Conservation (phyloP, 2,329 filamentous ascomycete species). For the Ophiostoma perfectum region DNA sequence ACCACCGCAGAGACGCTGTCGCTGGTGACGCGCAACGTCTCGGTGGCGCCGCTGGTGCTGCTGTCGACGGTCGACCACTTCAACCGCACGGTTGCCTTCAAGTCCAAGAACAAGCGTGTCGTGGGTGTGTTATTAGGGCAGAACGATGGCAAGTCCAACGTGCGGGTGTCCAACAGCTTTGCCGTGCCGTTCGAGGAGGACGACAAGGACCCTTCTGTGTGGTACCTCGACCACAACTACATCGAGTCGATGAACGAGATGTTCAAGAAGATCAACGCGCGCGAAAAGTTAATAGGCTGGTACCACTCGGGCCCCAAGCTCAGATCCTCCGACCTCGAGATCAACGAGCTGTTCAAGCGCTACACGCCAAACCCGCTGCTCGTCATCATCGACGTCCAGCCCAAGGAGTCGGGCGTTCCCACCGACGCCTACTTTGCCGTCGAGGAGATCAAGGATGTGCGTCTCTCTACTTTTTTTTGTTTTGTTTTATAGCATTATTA, state of each 20-base stretch:
- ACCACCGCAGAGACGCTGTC: conserved; percentile 95
- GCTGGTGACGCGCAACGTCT: conserved; percentile 89
- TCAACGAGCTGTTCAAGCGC: conserved; percentile 99
- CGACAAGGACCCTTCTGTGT: conserved; percentile 96
- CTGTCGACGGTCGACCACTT: conserved; percentile 98
- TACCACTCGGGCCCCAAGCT: conserved; percentile 98
- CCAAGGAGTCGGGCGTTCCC: conserved; percentile 93
- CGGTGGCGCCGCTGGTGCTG: conserved; percentile 93
- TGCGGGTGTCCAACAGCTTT: conserved; percentile 98
- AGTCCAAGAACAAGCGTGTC: conserved; percentile 75
- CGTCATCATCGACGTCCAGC: conserved; percentile 97
- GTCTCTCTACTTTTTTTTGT: background rate
- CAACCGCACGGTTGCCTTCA: conserved; percentile 84
- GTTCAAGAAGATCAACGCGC: conserved; percentile 99
- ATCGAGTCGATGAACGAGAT: conserved; percentile 99
- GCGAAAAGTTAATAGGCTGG: conserved; percentile 99
- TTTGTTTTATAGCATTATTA: too few relatives aligned
- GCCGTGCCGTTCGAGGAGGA: conserved; percentile 98
- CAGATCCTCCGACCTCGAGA: conserved; percentile 91
- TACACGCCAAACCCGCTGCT: conserved; percentile 95
- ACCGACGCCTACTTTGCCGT: conserved; percentile 99
- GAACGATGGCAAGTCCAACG: conserved; percentile 83
- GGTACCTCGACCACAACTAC: conserved; percentile 99
- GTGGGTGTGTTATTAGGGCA: conserved; percentile 92
- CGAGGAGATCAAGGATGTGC: conserved; percentile 97